These are phyloP conservation scores for Massospora cicadina DNA, from an alignment of 371 early-diverging fungal genomes.

Conservation along the genomic window DNA sequence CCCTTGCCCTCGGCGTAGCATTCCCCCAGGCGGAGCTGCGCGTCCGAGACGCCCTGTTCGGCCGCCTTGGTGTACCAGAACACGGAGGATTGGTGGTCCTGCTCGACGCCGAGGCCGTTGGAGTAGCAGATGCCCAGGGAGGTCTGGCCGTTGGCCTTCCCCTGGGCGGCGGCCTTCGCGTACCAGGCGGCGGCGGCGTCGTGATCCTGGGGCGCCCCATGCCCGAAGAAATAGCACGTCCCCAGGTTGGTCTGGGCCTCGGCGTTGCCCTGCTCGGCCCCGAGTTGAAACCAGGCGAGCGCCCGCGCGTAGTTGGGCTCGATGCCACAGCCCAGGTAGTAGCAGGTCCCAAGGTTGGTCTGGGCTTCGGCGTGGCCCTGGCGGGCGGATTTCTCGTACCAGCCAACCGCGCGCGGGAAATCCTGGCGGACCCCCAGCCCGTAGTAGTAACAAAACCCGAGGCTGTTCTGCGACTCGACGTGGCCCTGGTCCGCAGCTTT, in stretches of 20 bases:
- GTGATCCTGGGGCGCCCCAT: conserved; percentile 46
- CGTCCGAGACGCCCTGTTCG: conserved; percentile 62
- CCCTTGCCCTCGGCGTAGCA: conserved; percentile 76
- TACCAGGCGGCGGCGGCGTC: conserved; percentile 49
- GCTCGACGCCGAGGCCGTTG: conserved; percentile 52
- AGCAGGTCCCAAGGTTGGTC: conserved; percentile 61
- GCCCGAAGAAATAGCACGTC: conserved; percentile 57
- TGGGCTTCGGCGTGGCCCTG: conserved; percentile 58
- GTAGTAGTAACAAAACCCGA: conserved; percentile 54
- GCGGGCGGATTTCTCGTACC: conserved; percentile 50
- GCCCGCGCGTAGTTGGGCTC: conserved; percentile 37
- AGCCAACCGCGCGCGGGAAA: conserved; percentile 33
- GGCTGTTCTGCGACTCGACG: conserved; percentile 56
- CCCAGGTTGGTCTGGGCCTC: conserved; percentile 65
- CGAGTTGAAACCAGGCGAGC: conserved; percentile 45
- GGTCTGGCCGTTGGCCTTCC: conserved; percentile 59
- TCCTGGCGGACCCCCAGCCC: conserved; percentile 45
- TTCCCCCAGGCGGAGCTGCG: conserved; percentile 72
- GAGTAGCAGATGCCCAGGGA: conserved; percentile 82
- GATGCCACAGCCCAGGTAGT: conserved; percentile 64
- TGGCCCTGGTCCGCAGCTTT: conserved; percentile 45
- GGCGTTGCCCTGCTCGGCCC: conserved; percentile 43
- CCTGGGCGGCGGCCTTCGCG: conserved; percentile 38
- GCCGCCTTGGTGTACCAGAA: conserved; percentile 67
- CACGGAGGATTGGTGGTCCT: conserved; percentile 49